Percentiles rank a stretch among this genome's conserved stretches.
Conservation (phyloP, 164 flowering plant species). For the Chloranthus sessilifolius region DNA sequence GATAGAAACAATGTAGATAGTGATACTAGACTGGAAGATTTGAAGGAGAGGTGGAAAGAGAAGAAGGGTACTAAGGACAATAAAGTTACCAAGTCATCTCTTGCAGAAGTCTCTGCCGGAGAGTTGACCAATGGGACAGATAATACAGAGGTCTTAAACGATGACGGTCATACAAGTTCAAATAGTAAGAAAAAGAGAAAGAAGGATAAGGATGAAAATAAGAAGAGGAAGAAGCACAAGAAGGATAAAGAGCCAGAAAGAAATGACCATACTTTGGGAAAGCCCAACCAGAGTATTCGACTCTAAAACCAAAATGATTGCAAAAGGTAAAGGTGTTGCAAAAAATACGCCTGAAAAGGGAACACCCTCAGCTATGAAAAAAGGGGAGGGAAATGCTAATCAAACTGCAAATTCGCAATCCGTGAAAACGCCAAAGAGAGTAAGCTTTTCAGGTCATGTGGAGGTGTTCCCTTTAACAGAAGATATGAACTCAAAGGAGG, state of each 20-base stretch:
- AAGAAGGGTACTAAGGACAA: not conserved
- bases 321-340: conserved; percentile 2
- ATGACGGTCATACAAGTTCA: not conserved
- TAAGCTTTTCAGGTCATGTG: conserved; percentile 28
- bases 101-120: not conserved
- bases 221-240: conserved; percentile 9
- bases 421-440: conserved; percentile 22
- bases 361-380: not conserved
- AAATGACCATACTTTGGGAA: no score
- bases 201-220: not conserved
- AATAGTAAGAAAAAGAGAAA: conserved; percentile 7
- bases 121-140: not conserved
- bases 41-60: not conserved
- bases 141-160: not conserved
- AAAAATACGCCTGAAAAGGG: conserved; percentile 3
- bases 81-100: not conserved
- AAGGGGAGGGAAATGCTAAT: not conserved
- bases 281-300: not conserved
- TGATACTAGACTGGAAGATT: not conserved
- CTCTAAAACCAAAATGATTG: not conserved
- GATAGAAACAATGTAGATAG: not conserved
- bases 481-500: not conserved
- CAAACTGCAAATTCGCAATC: conserved; percentile 8
- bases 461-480: conserved; percentile 35
- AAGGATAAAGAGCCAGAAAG: not conserved